phyloP scores from a whole-genome alignment of 2,329 filamentous ascomycete genomes.

The Paecilomyces formosus region DNA sequence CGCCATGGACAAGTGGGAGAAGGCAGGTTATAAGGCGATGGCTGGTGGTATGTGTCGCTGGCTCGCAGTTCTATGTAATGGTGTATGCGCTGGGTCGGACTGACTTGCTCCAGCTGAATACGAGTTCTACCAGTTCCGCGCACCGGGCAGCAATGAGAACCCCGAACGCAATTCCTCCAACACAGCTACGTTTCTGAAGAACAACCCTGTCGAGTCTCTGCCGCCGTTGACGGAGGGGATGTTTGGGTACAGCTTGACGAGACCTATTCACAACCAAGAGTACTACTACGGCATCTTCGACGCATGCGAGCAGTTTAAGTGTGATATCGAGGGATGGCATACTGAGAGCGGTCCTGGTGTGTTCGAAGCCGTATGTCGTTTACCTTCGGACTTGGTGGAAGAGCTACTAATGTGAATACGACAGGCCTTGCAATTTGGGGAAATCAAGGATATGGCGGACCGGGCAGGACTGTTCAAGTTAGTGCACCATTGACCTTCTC shows the following conservation, averaged over 20 bases:
- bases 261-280: conserved; percentile 81
- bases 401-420: conserved; percentile 11
- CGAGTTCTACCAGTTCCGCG: conserved; percentile 87
- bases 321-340: conserved; percentile 89
- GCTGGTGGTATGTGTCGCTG: conserved; percentile 64
- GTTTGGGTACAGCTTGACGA: conserved; percentile 88
- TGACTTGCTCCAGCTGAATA: conserved; percentile 63
- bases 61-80: conserved; percentile 1
- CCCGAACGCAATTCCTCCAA: conserved; percentile 57
- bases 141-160: conserved; percentile 46
- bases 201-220: conserved; percentile 65
- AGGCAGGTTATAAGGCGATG: conserved; percentile 71
- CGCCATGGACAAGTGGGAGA: conserved; percentile 59
- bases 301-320: conserved; percentile 67
- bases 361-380: conserved; percentile 69
- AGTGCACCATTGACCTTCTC: conserved; percentile 12
- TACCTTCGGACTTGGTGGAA: not conserved
- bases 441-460: conserved; percentile 85
- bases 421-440: conserved; percentile 74
- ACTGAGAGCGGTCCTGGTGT: conserved; percentile 91
- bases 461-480: conserved; percentile 86
- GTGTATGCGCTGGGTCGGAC: not conserved
- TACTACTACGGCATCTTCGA: conserved; percentile 88
- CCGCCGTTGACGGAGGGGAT: conserved; percentile 83
- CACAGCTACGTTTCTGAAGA: conserved; percentile 64